phyloP scores from a whole-genome alignment of 164 flowering plant species.

The Cinnamomum chago region DNA sequence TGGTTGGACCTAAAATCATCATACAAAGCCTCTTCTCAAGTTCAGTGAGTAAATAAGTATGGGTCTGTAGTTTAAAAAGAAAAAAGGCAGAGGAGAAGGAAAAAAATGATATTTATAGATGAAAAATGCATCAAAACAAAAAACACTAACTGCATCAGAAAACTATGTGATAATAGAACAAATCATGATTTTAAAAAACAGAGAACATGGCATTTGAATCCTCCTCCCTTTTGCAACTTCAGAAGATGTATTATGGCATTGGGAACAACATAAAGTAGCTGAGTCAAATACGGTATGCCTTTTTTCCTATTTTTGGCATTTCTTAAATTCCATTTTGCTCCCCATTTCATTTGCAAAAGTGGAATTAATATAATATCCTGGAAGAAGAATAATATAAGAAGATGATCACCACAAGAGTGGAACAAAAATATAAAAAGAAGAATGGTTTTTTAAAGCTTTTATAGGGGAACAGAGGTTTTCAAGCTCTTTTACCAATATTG shows the following conservation, averaged over 20 bases:
- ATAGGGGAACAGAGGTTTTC: background rate
- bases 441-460: background rate
- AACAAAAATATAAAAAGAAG: background rate
- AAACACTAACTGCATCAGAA: constrained; percentile 16
- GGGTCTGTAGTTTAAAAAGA: constrained; percentile 20
- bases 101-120: constrained; percentile 19
- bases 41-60: background rate
- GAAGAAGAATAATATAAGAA: background rate
- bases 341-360: background rate
- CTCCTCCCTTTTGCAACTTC: constrained; percentile 16
- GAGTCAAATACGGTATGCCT: constrained; percentile 37
- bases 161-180: constrained; percentile 9
- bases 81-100: constrained; percentile 36
- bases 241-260: constrained; percentile 30
- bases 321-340: constrained; percentile 24
- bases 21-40: background rate
- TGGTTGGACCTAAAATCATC: background rate
- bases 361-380: background rate
- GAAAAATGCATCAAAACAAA: constrained; percentile 6
- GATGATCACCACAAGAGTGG: background rate
- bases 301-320: constrained; percentile 33
- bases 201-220: constrained; percentile 14
- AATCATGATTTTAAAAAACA: background rate
- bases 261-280: constrained; percentile 46
- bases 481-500: background rate